Conservation (phyloP, 2,329 filamentous ascomycete species). For the Hypoxylon sp. region DNA sequence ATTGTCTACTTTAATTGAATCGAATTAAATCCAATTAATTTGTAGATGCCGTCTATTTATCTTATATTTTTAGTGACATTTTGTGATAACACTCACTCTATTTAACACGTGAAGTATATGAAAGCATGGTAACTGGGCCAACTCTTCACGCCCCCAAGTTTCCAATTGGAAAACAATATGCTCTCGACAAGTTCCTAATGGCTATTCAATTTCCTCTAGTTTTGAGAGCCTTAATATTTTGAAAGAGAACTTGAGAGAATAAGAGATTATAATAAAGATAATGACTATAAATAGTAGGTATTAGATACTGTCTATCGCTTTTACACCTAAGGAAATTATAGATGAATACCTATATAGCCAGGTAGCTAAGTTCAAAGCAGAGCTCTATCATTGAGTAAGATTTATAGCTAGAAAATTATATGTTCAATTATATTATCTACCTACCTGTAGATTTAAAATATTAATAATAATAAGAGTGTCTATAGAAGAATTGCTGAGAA, state of each 20-base stretch:
- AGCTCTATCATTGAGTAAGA: not conserved
- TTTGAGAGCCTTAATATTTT: not conserved
- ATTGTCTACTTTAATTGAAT: slow-evolving; percentile 1
- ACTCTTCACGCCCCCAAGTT: not conserved
- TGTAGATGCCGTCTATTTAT: not conserved
- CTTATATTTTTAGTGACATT: not conserved
- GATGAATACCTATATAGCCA: too few species aligned
- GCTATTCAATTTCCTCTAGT: not conserved
- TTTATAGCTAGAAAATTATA: not conserved
- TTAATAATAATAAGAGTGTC: not conserved
- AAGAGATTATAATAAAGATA: not conserved
- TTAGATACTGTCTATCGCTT: not conserved
- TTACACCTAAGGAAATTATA: not conserved
- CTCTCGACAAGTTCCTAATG: not conserved
- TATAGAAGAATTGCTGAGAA: not conserved
- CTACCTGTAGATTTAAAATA: not conserved
- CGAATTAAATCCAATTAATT: not conserved
- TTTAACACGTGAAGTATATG: not conserved
- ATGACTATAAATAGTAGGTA: not conserved
- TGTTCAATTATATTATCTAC: not conserved
- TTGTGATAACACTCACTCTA: not conserved
- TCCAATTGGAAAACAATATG: not conserved
- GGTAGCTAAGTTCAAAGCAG: too few species aligned
- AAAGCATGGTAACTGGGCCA: not conserved
- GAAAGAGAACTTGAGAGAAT: not conserved